Conservation (phyloP, 805 yeast genomes). For the Yarrowia sp. region DNA sequence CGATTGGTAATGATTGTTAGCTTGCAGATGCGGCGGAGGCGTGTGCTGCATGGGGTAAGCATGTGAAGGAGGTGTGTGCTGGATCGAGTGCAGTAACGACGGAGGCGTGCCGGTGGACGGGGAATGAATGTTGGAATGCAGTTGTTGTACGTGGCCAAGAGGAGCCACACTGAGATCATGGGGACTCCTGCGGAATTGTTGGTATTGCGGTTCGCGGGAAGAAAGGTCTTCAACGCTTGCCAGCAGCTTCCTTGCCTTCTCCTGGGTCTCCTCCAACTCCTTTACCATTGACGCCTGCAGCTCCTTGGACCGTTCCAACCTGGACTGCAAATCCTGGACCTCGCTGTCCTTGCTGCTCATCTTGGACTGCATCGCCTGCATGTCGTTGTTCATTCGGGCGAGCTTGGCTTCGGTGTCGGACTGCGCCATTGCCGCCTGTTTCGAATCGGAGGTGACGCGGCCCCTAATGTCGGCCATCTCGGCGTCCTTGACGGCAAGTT, state of each 20-base stretch:
- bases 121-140: neutral
- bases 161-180: neutral
- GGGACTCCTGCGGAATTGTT: neutral
- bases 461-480: neutral
- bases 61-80: neutral
- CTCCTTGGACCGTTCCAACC: neutral
- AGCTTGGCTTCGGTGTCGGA: neutral
- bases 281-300: neutral
- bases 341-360: neutral
- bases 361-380: neutral
- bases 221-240: neutral
- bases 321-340: neutral
- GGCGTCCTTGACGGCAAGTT: neutral
- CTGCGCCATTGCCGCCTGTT: neutral
- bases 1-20: neutral
- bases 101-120: neutral
- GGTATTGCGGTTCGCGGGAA: neutral
- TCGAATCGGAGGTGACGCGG: neutral
- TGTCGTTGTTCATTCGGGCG: neutral
- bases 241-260: neutral
- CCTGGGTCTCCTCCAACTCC: neutral
- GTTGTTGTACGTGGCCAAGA: neutral
- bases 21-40: neutral
- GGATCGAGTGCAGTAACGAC: neutral
- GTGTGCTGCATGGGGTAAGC: neutral